Evolutionary conservation across 2,329 filamentous ascomycete genomes (phyloP), one percentile per base, ranked within the genome.

Genomic region (Ramichloridium luteum): DNA sequence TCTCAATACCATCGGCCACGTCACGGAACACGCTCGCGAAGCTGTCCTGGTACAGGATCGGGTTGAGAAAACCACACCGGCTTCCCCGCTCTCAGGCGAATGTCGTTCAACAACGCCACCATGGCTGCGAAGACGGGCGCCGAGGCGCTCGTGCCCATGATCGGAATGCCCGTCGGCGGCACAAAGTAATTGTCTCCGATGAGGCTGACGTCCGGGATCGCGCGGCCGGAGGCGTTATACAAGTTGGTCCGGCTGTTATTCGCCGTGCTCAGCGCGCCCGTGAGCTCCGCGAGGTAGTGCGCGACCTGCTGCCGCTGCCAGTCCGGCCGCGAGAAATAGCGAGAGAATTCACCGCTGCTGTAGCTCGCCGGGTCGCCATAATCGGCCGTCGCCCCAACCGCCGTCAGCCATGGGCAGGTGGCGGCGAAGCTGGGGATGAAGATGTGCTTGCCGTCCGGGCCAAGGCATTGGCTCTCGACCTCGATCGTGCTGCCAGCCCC

Each of bases 71-170:
- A n/a, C n/a, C n/a, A n/a, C n/a, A n/a, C n/a, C n/a, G 61, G 47
- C 46, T 67, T 62, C 3, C 65, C 64, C 2, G 50, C 54, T 0
- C 59, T 53, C 15, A 76, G 49, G 17, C 70, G 58, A 1, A 66
- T 69, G 43, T 77, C 72, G 43, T 79, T 78, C 35, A 78, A 54
- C 3, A 79, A 60, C 1, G 68, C 59, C 27, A 80, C 58, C 27
- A 78, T 59, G 5, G 61, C 67, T 1, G 68, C 65, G 16, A 72
- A 68, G 0, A 70, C 55, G 0, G 76, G 76, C 1, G 67, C 54
- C 0, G 72, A 64, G 16, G 70, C 66, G 8, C 60, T 65, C 8
- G 38, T 40, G 14, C 68, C 68, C n/a, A n/a, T n/a, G n/a, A n/a
- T n/a, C n/a, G n/a, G n/a, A n/a, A n/a, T n/a, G n/a, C n/a, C n/a